phyloP scores from a whole-genome alignment of 202 grass and related monocot genomes.

The Panicum hallii region DNA sequence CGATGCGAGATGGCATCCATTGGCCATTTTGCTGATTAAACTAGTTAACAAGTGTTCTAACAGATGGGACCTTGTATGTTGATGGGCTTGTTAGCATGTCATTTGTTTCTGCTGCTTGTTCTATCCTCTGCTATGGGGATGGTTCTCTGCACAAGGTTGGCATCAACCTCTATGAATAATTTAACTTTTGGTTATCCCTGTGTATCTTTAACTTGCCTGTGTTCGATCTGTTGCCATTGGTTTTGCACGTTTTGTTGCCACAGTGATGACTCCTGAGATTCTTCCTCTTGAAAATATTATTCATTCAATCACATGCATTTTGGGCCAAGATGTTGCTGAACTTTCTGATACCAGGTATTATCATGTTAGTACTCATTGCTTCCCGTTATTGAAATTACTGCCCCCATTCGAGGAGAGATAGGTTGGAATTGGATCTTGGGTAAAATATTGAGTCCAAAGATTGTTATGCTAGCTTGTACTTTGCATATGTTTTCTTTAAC shows the following conservation, averaged over 20 bases:
- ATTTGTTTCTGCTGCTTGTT: constrained; percentile 83
- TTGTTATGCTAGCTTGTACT: constrained; percentile 20
- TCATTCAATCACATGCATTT: constrained; percentile 71
- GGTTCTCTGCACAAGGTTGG: constrained; percentile 79
- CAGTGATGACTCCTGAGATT: constrained; percentile 67
- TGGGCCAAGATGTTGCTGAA: constrained; percentile 55
- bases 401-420: constrained; percentile 2
- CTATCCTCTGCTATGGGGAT: constrained; percentile 75
- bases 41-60: constrained; percentile 82
- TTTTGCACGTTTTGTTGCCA: constrained; percentile 81
- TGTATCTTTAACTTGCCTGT: constrained; percentile 28
- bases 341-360: constrained; percentile 61
- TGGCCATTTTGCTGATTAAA: constrained; percentile 76
- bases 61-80: constrained; percentile 92
- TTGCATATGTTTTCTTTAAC: constrained; percentile 13
- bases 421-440: background rate
- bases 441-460: constrained; percentile 26
- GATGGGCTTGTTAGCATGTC: constrained; percentile 73
- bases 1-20: constrained; percentile 63
- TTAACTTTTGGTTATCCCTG: constrained; percentile 3
- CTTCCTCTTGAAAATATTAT: constrained; percentile 80
- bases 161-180: background rate
- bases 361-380: constrained; percentile 26
- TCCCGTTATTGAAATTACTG: constrained; percentile 21
- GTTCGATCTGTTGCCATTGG: constrained; percentile 58